These are phyloP conservation scores for Backusella westeae DNA, from an alignment of 192 early-diverging fungal species.

Conservation along the genomic window DNA sequence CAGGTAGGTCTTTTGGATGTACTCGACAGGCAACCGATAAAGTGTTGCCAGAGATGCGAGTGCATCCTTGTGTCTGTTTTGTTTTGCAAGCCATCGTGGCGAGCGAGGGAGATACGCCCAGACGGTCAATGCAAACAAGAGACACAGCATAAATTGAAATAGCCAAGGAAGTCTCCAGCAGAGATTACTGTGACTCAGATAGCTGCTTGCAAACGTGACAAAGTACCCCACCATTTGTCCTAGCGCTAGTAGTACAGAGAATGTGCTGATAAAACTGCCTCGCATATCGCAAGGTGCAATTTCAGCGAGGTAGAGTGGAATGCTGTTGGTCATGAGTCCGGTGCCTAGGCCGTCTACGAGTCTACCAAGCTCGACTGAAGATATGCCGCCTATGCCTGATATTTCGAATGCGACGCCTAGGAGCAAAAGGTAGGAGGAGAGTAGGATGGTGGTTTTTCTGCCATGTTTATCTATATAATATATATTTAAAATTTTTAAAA, in stretches of 20 bases:
- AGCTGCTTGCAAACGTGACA: slow-evolving; percentile 43
- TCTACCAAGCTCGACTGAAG: not conserved
- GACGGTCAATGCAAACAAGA: slow-evolving; percentile 57
- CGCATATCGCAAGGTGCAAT: slow-evolving; percentile 80
- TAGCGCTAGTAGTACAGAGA: slow-evolving; percentile 87
- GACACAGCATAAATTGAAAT: slow-evolving; percentile 64
- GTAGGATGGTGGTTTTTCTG: slow-evolving; percentile 67
- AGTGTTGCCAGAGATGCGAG: slow-evolving; percentile 58
- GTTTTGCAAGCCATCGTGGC: slow-evolving; percentile 77
- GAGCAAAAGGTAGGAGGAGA: slow-evolving; percentile 60
- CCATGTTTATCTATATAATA: slow-evolving; percentile 38
- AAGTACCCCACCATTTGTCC: slow-evolving; percentile 65
- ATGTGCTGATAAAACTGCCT: slow-evolving; percentile 79
- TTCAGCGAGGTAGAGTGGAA: slow-evolving; percentile 42
- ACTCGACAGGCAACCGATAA: slow-evolving; percentile 11
- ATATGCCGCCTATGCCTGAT: slow-evolving; percentile 42
- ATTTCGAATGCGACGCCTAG: slow-evolving; percentile 75
- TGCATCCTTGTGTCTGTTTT: slow-evolving; percentile 64
- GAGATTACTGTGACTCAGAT: slow-evolving; percentile 18
- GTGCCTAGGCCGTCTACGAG: not conserved
- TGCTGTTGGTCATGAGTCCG: not conserved
- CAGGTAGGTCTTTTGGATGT: slow-evolving; percentile 56
- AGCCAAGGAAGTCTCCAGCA: slow-evolving; percentile 69
- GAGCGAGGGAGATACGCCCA: slow-evolving; percentile 67
- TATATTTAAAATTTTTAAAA: too few relatives aligned